phyloP scores from a whole-genome alignment of 176 grass and related monocot genomes.

The Urochloa ruziziensis region DNA sequence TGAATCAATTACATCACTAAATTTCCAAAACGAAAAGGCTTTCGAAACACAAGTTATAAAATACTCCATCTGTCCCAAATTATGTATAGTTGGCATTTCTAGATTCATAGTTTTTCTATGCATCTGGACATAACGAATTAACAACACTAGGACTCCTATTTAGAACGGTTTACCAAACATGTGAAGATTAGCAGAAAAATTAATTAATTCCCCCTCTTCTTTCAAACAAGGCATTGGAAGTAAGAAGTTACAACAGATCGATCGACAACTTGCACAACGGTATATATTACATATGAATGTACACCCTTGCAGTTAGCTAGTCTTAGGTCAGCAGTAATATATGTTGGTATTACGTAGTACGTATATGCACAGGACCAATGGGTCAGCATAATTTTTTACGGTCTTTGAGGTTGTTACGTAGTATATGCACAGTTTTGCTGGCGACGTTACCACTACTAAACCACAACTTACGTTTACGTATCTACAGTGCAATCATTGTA shows the following conservation, averaged over 20 bases:
- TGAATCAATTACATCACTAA: not conserved
- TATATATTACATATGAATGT: not conserved
- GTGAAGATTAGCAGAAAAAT: not conserved
- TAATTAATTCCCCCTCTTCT: not conserved
- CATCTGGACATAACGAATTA: too few relatives aligned
- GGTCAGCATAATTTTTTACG: not conserved
- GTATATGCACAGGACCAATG: not conserved
- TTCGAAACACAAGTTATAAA: not conserved
- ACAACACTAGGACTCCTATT: too few relatives aligned
- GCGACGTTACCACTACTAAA: not conserved
- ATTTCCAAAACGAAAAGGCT: not conserved
- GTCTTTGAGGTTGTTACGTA: conserved; percentile 6
- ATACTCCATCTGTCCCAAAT: too few relatives aligned
- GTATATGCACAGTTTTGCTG: not conserved
- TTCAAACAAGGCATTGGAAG: not conserved
- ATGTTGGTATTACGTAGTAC: not conserved
- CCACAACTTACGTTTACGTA: not conserved
- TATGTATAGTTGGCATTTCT: too few relatives aligned
- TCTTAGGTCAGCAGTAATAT: not conserved
- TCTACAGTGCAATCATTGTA: not conserved
- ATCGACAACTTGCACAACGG: not conserved
- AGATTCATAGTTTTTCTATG: too few relatives aligned
- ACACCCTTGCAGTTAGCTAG: not conserved
- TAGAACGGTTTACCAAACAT: not conserved
- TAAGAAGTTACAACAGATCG: not conserved